Evolutionary conservation across 257 asterid species (phyloP), one percentile per base, ranked within the genome.

Genomic region (Capsicum rhomboideum): DNA sequence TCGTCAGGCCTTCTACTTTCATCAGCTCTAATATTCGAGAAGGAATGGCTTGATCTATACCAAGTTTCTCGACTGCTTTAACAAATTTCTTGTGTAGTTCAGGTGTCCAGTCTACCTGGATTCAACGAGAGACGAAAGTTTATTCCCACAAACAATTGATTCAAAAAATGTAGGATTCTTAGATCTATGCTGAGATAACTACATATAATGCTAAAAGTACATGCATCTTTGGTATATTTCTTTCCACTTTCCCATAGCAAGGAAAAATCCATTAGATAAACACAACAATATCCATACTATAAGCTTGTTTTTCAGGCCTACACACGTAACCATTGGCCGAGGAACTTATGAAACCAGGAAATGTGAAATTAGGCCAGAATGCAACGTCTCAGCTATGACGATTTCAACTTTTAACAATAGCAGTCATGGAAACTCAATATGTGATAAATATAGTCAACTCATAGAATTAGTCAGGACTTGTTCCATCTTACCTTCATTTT

Each of bases 1-100:
- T 84, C 6, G 93, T 90, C 80, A 90, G 84, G 63, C 93, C 91
- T 82, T 87, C 93, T 49, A 90, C 89, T 75, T 89, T 89, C 93
- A 90, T 90, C 82, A 90, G 74, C 55, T 90, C 93, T 34, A 90
- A 83, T 61, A 90, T 90, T 79, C 93, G 87, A 26, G 93, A 90
- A 86, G 93, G 93, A 63, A 90, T 89, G 80, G 93, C 91, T 68
- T 89, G 91, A 89, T 90, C 93, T 18, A 89, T 85, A 52, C 93
- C 91, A 16, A 90, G 91, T 78, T 89, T 88, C 77, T 90, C 91
- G 16, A 90, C 93, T 31, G 91, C 93, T 31, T 89, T 87, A 28
- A 89, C 90, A 82, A 90, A 90, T 81, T 86, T 90, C 78, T 89
- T 90, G 86, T 87, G 93, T n/a, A 90, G 84, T 84, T 90, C 91